Evolutionary conservation across 345 rosid species (phyloP).

Genomic region (Ceriops zippeliana): DNA sequence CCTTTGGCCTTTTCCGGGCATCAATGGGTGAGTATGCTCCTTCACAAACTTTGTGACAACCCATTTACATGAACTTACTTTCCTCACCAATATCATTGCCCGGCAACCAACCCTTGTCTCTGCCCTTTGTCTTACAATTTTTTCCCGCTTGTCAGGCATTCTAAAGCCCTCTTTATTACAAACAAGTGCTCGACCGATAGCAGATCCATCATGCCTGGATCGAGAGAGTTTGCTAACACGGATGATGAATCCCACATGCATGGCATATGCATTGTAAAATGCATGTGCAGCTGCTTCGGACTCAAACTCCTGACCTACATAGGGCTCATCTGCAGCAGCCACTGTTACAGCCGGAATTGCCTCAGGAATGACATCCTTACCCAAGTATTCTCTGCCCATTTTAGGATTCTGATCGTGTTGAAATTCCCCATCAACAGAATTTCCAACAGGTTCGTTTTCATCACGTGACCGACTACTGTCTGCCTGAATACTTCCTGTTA

Average conservation of each 20-base stretch:
- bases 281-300: conserved; percentile 93
- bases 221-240: conserved; percentile 99
- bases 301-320: conserved; percentile 82
- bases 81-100: conserved; percentile 97
- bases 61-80: conserved; percentile 91
- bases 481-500: conserved; percentile 40
- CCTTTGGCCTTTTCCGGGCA: conserved; percentile 84
- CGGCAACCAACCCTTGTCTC: conserved; percentile 98
- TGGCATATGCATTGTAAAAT: conserved; percentile 86
- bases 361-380: conserved; percentile 27
- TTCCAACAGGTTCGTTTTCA: conserved; percentile 47
- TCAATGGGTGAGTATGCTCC: conserved; percentile 82
- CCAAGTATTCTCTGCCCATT: conserved; percentile 40
- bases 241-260: conserved; percentile 73
- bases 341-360: conserved; percentile 28
- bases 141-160: conserved; percentile 90
- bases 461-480: conserved; percentile 36
- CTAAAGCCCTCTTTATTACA: conserved; percentile 96
- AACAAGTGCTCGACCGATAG: conserved; percentile 92
- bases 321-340: conserved; percentile 62
- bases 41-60: conserved; percentile 81
- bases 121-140: conserved; percentile 87
- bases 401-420: conserved; percentile 42
- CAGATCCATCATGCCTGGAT: conserved; percentile 92
- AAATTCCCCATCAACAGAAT: conserved; percentile 43